Evolutionary conservation across 768 basidiomycete species (phyloP), one percentile per base, ranked within the genome.

Genomic region (Rhizopogon sp.): DNA sequence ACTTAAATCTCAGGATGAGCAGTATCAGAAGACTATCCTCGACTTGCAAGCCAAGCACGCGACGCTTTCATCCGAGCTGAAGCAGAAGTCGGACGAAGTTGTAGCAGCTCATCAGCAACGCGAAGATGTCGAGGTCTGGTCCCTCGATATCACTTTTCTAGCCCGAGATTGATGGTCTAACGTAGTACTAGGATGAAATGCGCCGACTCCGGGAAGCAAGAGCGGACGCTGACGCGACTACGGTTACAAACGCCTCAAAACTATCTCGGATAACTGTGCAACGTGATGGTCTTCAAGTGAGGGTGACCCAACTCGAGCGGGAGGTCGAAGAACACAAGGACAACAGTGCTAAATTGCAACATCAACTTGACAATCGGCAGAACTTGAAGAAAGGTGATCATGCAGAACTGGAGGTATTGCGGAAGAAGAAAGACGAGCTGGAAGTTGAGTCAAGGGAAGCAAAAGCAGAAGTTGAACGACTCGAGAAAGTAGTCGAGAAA

Each of bases 331-430:
- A 88, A 40, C 74, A 82, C 22, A 79, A 81, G 56, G 79, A 82
- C 6, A 75, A 76, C 9, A 79, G 78, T 46, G 68, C 70, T 5
- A 79, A 85, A 41, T 71, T 89, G 39, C 76, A 79, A 49, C 77
- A 78, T 14, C 88, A 91, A 60, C 70, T 90, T 8, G 79, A 80
- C 41, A 81, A 84, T 62, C 89, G 86, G 87, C 77, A 87, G 62
- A 76, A 67, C 28, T 67, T 88, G 16, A 89, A 90, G 62, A 82
- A 72, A 28, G 83, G 81, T 46, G 86, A 82, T 45, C 82, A 78
- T 10, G 79, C 73, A 16, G 83, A 87, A 33, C 72, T 78, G 8
- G 87, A 85, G 51, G 66, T 70, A 6, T 69, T 78, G 50, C 76
- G 82, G 41, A 84, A 82, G 63, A 72, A 75, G 53, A 79, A 79